phyloP scores from a whole-genome alignment of 176 grass and related monocot genomes.

The Miscanthus lutarioriparius region DNA sequence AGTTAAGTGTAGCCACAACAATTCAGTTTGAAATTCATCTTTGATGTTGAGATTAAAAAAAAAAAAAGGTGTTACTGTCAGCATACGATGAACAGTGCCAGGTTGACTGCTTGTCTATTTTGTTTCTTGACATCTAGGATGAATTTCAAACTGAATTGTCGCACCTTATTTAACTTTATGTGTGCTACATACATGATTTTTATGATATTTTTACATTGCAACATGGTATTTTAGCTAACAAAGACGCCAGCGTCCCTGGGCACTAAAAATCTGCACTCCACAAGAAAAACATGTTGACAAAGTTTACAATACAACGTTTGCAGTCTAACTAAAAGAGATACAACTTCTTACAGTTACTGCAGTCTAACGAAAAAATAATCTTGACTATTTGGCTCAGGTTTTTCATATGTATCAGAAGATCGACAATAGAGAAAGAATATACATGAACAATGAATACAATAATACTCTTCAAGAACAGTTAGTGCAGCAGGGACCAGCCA shows the following conservation, averaged over 20 bases:
- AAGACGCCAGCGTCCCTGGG: background rate
- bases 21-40: background rate
- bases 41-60: background rate
- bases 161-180: background rate
- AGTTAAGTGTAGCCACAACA: background rate
- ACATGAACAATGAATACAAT: background rate
- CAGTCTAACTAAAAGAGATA: background rate
- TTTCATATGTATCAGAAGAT: background rate
- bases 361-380: background rate
- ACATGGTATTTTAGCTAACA: background rate
- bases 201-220: background rate
- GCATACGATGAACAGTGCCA: too few relatives aligned
- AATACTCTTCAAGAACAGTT: background rate
- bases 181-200: background rate
- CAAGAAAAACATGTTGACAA: background rate
- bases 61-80: too few relatives aligned
- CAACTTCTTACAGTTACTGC: background rate
- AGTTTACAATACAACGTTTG: background rate
- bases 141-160: background rate
- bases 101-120: background rate
- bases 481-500: background rate
- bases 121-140: background rate
- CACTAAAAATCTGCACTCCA: background rate
- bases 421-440: background rate
- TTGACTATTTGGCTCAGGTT: background rate